Base-by-base conservation (phyloP, 306 rosid species). In the Pachyrhizus erosus region DNA sequence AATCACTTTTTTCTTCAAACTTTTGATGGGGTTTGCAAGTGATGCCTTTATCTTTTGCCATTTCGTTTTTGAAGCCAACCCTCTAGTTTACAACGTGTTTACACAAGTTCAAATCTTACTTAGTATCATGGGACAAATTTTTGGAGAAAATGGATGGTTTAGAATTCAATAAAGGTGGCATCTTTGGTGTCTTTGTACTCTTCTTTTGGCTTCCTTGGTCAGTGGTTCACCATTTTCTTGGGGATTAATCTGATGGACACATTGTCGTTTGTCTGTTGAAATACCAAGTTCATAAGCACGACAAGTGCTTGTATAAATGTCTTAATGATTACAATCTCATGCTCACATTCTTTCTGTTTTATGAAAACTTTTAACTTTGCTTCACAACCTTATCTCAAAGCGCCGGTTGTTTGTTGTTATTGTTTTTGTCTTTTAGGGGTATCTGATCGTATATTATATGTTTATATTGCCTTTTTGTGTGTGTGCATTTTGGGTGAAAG, bases 281-380 rank as follows among this genome's bases (percentile, higher is more conserved):
- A 82, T 39, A 24, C 17, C 42, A 75, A 75, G 54, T 75, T 67
- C 70, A 18, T 20, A n/a, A 31, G 74, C 11, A 61, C 48, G 62
- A 2, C 73, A 83, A 17, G 0, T 83, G 79, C 31, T 77, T 77
- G 74, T 45, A 48, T 45, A 60, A 77, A 77, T 83, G 82, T 66
- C 60, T 60, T 15, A 8, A 48, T 48, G 74, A 37, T 1, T 83
- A 15, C 24, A 23, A 26, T 69, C 24, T 52, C 12, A 6, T 12
- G 33, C 65, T 26, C 40, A 9, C 23, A 6, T 62, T 73, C 12
- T 39, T 54, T 64, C 20, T 39, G 5, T 24, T 51, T 31, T 26
- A 14, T 65, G 5, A 74, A 24, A 27, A 49, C 26, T 61, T 26
- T 73, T 48, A 39, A 11, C 21, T 2, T 34, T 7, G 24, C 17